Evolutionary conservation across 768 basidiomycete species (phyloP), one percentile per base, ranked within the genome.

Genomic region (Kwoniella heveanensis): DNA sequence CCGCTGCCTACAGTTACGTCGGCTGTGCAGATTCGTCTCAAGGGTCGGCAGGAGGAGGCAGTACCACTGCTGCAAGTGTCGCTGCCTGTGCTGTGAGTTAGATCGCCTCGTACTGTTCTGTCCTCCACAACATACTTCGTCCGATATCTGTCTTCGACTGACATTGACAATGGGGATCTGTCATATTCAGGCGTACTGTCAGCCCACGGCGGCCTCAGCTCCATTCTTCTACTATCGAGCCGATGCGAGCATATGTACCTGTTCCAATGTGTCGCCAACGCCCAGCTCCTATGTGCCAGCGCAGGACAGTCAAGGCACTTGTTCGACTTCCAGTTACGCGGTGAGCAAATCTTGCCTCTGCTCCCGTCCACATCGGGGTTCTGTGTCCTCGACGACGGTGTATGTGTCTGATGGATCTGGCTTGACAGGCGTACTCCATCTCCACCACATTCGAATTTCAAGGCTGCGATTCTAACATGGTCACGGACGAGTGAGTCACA

Each of bases 401-500:
- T n/a, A n/a, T n/a, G n/a, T n/a, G n/a, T n/a, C n/a, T n/a, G n/a
- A n/a, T n/a, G n/a, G n/a, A n/a, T n/a, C n/a, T n/a, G n/a, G n/a
- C 9, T 30, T 13, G 29, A 37, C 21, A 60, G 59, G 26, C 24
- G 5, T 60, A 52, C 37, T 30, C 49, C 8, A 21, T 37, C 7
- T 1, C 10, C 2, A 60, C 59, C 17, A 26, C 59, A 15, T 60
- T 60, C 51, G 12, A 60, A 1, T 60, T 60, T 21, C 50, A 46
- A 46, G 49, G 50, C 4, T 60, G 59, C 36, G 24, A 39, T 24
- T 25, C 50, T 8, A 60, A 60, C 37, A 60, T 60, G 59, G 59
- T 19, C 29, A 60, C 59, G 25, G 59, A 60, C 27, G 30, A 57
- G 56, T 57, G 46, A 36, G 46, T 57, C n/a, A n/a, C n/a, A n/a